phyloP scores from a whole-genome alignment of 2,329 filamentous ascomycete species.

The Alternaria ethzedia region DNA sequence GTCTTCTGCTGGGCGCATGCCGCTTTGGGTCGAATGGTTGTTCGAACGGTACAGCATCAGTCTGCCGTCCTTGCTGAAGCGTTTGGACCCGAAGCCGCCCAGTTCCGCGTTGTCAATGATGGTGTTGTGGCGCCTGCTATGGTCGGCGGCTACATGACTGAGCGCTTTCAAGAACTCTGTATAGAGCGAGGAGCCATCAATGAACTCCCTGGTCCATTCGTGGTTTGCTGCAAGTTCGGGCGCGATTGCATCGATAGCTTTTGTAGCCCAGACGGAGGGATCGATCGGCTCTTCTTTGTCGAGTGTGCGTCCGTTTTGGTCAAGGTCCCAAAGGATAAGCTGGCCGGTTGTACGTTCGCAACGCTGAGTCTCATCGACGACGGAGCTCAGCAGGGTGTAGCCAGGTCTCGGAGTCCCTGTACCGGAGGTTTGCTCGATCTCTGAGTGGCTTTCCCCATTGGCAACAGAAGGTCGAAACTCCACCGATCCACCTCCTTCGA shows the following conservation, averaged over 20 bases:
- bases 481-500: conserved; percentile 30
- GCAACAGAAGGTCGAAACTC: conserved; percentile 19
- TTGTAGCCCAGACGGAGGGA: conserved; percentile 23
- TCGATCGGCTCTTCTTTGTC: conserved; percentile 39
- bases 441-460: not conserved
- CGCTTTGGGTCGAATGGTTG: conserved; percentile 14
- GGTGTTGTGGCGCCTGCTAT: conserved; percentile 31
- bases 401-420: conserved; percentile 7
- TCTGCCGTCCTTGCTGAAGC: conserved; percentile 30
- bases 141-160: conserved; percentile 20
- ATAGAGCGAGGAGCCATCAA: conserved; percentile 25
- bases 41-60: conserved; percentile 23
- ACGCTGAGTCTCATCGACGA: conserved; percentile 3
- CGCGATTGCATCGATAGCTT: conserved; percentile 35
- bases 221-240: conserved; percentile 30
- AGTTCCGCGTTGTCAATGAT: conserved; percentile 22
- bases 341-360: not conserved
- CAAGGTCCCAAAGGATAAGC: conserved; percentile 38
- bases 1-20: conserved; percentile 8
- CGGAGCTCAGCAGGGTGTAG: conserved; percentile 31
- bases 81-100: conserved; percentile 13
- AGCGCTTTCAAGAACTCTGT: conserved; percentile 28
- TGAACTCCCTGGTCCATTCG: conserved; percentile 36
- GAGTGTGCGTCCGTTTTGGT: conserved; percentile 32
- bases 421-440: not conserved